Base-by-base conservation (phyloP, 225 moss, liverwort and hornwort genomes). In the Climacium dendroides region DNA sequence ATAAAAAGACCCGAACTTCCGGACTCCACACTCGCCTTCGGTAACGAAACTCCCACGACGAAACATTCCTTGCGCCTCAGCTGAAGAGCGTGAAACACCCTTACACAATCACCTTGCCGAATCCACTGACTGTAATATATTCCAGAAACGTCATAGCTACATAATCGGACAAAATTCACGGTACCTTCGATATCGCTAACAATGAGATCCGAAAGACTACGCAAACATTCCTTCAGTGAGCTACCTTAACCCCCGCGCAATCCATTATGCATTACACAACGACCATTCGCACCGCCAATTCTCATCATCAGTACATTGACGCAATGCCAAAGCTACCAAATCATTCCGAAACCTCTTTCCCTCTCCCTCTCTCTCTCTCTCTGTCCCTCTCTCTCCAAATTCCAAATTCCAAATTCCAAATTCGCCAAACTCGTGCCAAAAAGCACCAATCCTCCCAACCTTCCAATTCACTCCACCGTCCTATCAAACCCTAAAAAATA, bases 321-420 rank as follows among this genome's bases (percentile, higher is more conserved):
- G 34, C 82, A 87, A 87, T 88, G 88, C 88, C 63, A 82, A 87
- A 87, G 32, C 59, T 87, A 53, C 83, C 66, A 87, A 61, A 45
- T 39, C 9, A 43, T 82, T 28, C 72, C 54, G 15, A 43, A 63
- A 72, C 43, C 85, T 72, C 58, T 32, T 45, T 65, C 78, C 64
- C 83, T 58, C 66, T 66, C 28, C 60, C n/a, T 7, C 45, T 24
- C 48, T 11, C 57, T 30, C 15, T 9, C n/a, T 57, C 83, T 32
- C 11, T 13, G 58, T 13, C 83, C 20, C 19, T 17, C 67, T 11
- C 55, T 15, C 48, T 45, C 45, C 45, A 45, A 45, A 1, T 24
- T 76, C 61, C 66, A 37, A 83, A 87, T 45, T 75, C 34, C 52
- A 14, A 55, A 85, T 84, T 66, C 80, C 61, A 61, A 70, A 83